Evolutionary conservation across 164 flowering plant species (phyloP).

Genomic region (Dillenia suffruticosa): DNA sequence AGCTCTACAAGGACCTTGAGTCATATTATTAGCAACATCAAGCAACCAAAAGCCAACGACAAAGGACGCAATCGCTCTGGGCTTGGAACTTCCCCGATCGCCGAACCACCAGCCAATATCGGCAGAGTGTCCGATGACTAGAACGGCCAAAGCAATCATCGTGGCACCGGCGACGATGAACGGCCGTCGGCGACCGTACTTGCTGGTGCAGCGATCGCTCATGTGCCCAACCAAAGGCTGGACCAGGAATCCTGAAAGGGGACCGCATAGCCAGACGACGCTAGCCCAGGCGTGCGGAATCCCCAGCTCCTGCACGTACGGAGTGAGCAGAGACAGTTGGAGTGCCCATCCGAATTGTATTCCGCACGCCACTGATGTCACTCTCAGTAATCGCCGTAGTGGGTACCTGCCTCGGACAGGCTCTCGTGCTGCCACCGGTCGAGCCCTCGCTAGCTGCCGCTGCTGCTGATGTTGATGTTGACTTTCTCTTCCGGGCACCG

Average conservation of each 20-base stretch:
- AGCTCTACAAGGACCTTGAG: constrained; percentile 97
- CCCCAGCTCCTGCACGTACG: constrained; percentile 96
- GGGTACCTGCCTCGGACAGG: constrained; percentile 30
- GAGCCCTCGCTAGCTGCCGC: constrained; percentile 8
- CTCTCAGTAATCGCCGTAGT: constrained; percentile 48
- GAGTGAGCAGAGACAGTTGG: constrained; percentile 88
- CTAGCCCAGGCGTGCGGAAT: constrained; percentile 92
- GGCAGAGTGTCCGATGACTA: constrained; percentile 69
- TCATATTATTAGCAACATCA: constrained; percentile 87
- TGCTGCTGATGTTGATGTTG: constrained; percentile 8
- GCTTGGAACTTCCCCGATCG: constrained; percentile 37
- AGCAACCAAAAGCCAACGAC: constrained; percentile 94
- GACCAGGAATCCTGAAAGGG: constrained; percentile 80
- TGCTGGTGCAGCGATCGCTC: constrained; percentile 79
- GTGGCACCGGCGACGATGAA: constrained; percentile 67
- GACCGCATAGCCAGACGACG: constrained; percentile 95
- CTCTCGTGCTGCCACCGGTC: constrained; percentile 1
- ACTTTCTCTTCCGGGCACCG: constrained; percentile 11
- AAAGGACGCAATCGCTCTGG: constrained; percentile 60
- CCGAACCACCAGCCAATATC: constrained; percentile 80
- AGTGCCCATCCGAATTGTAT: constrained; percentile 99
- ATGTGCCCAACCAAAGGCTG: constrained; percentile 87
- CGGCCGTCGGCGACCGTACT: constrained; percentile 81
- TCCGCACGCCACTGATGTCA: constrained; percentile 82
- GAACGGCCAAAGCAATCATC: constrained; percentile 47